Evolutionary conservation across 306 rosid genomes (phyloP).

Genomic region (Urtica urens): DNA sequence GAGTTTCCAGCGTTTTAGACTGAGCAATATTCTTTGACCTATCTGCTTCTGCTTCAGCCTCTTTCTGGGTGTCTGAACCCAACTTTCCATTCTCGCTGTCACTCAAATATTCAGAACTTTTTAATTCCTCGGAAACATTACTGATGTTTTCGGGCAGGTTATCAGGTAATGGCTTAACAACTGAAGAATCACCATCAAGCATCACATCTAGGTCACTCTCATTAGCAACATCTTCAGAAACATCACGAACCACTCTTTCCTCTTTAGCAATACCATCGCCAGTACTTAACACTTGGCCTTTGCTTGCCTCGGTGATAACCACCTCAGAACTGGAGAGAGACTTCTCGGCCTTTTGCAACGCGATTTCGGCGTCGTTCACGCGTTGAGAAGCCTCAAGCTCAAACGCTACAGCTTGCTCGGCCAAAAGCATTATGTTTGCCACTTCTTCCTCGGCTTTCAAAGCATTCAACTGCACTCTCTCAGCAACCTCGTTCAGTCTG

Average conservation of each 20-base stretch:
- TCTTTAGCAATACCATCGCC: conserved; percentile 34
- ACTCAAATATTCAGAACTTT: conserved; percentile 37
- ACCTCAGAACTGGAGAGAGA: conserved; percentile 25
- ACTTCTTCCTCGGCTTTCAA: conserved; percentile 87
- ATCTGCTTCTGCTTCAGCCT: conserved; percentile 57
- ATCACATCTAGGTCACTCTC: conserved; percentile 32
- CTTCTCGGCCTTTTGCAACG: conserved; percentile 57
- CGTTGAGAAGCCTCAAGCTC: conserved; percentile 77
- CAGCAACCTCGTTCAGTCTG: conserved; percentile 60
- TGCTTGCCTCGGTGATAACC: conserved; percentile 34
- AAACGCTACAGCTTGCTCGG: conserved; percentile 89
- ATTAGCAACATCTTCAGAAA: conserved; percentile 31
- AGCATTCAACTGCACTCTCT: conserved; percentile 54
- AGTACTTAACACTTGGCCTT: conserved; percentile 28
- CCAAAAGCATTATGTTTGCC: conserved; percentile 71
- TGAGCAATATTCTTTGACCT: conserved; percentile 46
- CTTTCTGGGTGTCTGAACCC: conserved; percentile 42
- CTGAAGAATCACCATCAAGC: conserved; percentile 34
- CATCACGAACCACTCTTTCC: conserved; percentile 35
- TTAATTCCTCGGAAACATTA: conserved; percentile 29
- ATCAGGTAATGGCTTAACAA: conserved; percentile 31
- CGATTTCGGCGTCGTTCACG: conserved; percentile 71
- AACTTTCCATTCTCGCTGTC: conserved; percentile 64
- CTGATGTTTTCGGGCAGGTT: conserved; percentile 27
- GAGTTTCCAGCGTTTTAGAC: conserved; percentile 65